These are phyloP conservation scores for Solanum virginianum DNA, from an alignment of 257 asterid genomes.

Conservation along the genomic window DNA sequence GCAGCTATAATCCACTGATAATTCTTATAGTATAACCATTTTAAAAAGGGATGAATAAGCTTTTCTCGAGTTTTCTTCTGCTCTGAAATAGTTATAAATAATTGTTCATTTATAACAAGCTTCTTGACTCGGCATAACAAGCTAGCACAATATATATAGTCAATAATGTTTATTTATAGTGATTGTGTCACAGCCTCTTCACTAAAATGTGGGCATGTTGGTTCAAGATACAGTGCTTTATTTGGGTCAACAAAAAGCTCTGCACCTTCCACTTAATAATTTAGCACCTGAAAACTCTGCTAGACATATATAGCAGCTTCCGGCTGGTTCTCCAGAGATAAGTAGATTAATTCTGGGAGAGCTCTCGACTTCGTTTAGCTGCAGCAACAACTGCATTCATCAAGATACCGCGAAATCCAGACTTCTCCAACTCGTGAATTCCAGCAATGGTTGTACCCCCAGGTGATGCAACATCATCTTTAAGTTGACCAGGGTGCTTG, in stretches of 20 bases:
- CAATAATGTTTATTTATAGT: not conserved
- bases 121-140: not conserved
- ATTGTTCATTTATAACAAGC: not conserved
- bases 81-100: not conserved
- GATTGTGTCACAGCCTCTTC: not conserved
- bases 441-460: constrained; percentile 95
- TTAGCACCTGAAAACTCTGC: not conserved
- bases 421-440: constrained; percentile 77
- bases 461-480: constrained; percentile 94
- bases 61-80: not conserved
- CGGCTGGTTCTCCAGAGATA: not conserved
- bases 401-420: constrained; percentile 74
- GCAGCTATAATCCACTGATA: not conserved
- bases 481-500: constrained; percentile 90
- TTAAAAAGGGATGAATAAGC: not conserved
- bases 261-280: not conserved
- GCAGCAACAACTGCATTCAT: constrained; percentile 97
- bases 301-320: not conserved
- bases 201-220: not conserved
- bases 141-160: not conserved
- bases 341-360: constrained; percentile 34
- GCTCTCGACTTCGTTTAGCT: constrained; percentile 70
- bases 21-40: not conserved
- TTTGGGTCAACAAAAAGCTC: not conserved
- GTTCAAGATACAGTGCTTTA: not conserved